A percentile compares a stretch with the other conserved stretches of the same genome.
Conservation (phyloP, 331 rosid genomes). For the Rosa hybrid region DNA sequence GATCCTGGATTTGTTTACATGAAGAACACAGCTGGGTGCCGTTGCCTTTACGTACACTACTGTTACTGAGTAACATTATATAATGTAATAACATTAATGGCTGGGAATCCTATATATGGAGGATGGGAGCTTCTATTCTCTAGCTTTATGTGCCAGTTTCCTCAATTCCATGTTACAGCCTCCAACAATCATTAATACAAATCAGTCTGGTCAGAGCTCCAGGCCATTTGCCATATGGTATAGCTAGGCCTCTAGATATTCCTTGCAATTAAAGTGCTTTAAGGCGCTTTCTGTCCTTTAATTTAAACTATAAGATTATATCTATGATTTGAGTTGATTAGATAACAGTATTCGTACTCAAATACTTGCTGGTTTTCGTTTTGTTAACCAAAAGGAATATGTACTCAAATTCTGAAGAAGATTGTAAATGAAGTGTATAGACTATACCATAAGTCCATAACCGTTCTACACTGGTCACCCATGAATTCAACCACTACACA, state of each 20-base stretch:
- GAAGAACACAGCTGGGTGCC: conserved; percentile 44
- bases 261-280: background rate
- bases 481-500: no score
- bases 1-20: background rate
- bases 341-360: background rate
- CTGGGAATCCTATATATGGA: background rate
- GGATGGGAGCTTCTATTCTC: conserved; percentile 16
- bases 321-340: background rate
- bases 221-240: background rate
- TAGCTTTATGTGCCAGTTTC: conserved; percentile 1
- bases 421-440: no score
- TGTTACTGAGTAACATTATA: background rate
- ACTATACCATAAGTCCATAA: no score
- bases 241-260: background rate
- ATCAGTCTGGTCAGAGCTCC: background rate
- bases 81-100: background rate
- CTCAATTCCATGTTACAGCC: background rate
- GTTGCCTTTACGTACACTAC: conserved; percentile 75
- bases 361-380: background rate
- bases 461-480: no score
- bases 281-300: background rate
- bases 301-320: background rate
- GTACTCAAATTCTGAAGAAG: no score
- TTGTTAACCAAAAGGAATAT: no score
- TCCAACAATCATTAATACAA: background rate